Evolutionary conservation across 2,329 filamentous ascomycete genomes (phyloP).

Genomic region (Pestalotiopsis sp.): DNA sequence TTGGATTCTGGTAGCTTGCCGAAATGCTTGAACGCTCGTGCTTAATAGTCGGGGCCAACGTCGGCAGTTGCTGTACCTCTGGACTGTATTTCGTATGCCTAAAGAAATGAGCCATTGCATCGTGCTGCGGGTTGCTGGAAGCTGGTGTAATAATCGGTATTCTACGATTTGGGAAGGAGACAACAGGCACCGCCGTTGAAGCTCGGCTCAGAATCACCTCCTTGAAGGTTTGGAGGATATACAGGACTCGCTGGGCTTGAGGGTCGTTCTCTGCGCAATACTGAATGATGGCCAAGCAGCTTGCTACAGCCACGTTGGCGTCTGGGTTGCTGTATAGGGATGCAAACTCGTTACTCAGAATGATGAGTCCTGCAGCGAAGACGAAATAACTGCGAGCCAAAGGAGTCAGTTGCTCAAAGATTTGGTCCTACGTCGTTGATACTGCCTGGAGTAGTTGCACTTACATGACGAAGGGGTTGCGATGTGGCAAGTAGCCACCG

Average conservation of each 20-base stretch:
- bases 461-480: conserved; percentile 59
- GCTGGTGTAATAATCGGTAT: conserved; percentile 27
- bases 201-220: conserved; percentile 35
- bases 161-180: conserved; percentile 26
- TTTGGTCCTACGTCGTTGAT: not conserved
- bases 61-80: conserved; percentile 14
- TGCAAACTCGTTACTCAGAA: conserved; percentile 58
- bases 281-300: conserved; percentile 47
- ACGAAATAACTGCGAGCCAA: conserved; percentile 50
- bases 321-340: conserved; percentile 45
- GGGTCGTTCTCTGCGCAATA: conserved; percentile 49
- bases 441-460: conserved; percentile 21
- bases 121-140: conserved; percentile 23
- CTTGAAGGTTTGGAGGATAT: conserved; percentile 50
- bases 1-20: conserved; percentile 14
- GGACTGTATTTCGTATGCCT: conserved; percentile 14
- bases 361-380: conserved; percentile 53
- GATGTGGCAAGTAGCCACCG: conserved; percentile 44
- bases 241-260: conserved; percentile 48
- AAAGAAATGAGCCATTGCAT: conserved; percentile 31
- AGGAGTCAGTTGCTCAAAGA: conserved; percentile 2
- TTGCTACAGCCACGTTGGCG: conserved; percentile 38
- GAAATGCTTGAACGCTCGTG: conserved; percentile 15
- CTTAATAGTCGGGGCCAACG: conserved; percentile 15
- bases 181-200: conserved; percentile 20